Evolutionary conservation across 1,284 basidiomycete species (phyloP).

Genomic region (Pseudozyma tsukubaensis): DNA sequence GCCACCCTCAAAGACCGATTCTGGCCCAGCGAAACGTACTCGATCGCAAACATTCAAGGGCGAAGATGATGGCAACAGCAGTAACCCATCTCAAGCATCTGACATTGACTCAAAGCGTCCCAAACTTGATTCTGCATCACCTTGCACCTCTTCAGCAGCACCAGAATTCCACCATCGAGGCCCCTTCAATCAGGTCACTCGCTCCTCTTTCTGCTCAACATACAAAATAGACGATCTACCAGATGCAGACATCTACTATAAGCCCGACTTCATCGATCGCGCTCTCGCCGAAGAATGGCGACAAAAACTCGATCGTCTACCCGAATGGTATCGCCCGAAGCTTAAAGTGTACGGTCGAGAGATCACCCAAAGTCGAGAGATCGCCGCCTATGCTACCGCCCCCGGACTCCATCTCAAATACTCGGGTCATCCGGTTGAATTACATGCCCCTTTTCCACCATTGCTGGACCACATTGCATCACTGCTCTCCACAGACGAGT

Average conservation of each 20-base stretch:
- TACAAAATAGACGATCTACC: slow-evolving; percentile 44
- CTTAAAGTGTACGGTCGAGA: slow-evolving; percentile 73
- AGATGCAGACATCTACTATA: slow-evolving; percentile 70
- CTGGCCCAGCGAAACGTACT: slow-evolving; percentile 16
- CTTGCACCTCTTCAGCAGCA: slow-evolving; percentile 6
- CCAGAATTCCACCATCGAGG: slow-evolving; percentile 40
- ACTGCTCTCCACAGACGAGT: slow-evolving; percentile 65
- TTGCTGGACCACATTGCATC: slow-evolving; percentile 70
- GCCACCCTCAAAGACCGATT: slow-evolving; percentile 14
- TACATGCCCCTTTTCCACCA: slow-evolving; percentile 71
- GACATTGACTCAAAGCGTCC: slow-evolving; percentile 4
- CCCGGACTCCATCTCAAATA: slow-evolving; percentile 70
- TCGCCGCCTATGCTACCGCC: slow-evolving; percentile 67
- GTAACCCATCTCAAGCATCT: neutral
- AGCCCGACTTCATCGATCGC: slow-evolving; percentile 69
- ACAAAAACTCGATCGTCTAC: slow-evolving; percentile 67
- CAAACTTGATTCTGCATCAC: neutral
- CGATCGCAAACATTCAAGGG: slow-evolving; percentile 3
- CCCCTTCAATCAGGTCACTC: slow-evolving; percentile 47
- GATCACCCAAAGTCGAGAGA: slow-evolving; percentile 72
- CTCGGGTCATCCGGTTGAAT: slow-evolving; percentile 65
- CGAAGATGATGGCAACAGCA: neutral
- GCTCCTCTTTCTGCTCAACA: slow-evolving; percentile 20
- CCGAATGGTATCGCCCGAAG: slow-evolving; percentile 71
- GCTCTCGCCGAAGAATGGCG: slow-evolving; percentile 70